phyloP scores from a whole-genome alignment of 306 rosid species.

The Phaseolus lunatus region DNA sequence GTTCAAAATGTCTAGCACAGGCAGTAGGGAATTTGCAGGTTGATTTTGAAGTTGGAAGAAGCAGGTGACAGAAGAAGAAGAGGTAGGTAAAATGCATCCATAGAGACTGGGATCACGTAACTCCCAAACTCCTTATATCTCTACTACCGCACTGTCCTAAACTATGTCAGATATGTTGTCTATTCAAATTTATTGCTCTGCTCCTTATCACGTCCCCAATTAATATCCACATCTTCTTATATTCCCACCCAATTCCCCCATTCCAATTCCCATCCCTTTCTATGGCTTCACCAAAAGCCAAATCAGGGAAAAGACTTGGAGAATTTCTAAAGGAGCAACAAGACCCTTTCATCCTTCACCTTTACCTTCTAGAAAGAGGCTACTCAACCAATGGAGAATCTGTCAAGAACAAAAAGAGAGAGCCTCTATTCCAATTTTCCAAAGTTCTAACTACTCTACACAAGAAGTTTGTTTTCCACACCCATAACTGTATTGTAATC shows the following conservation, averaged over 20 bases:
- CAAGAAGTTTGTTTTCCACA: constrained; percentile 54
- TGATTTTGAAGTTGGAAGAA: constrained; percentile 20
- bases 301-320: constrained; percentile 61
- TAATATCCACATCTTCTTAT: constrained; percentile 40
- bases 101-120: constrained; percentile 37
- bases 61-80: neutral
- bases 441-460: constrained; percentile 53
- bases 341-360: constrained; percentile 79
- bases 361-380: constrained; percentile 71
- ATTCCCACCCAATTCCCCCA: neutral
- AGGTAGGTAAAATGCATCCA: constrained; percentile 43
- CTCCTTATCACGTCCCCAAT: constrained; percentile 45
- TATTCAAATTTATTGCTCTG: constrained; percentile 47
- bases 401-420: constrained; percentile 43
- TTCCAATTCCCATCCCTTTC: constrained; percentile 30
- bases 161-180: constrained; percentile 48
- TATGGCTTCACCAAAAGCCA: constrained; percentile 65
- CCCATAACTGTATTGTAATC: constrained; percentile 12
- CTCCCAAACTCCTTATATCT: constrained; percentile 35
- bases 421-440: constrained; percentile 47
- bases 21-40: neutral
- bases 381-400: constrained; percentile 47
- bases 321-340: constrained; percentile 77
- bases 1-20: constrained; percentile 2
- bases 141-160: constrained; percentile 42